Percentiles rank a stretch among this genome's conserved stretches.
These are phyloP conservation scores for Aphanomyces astaci DNA, from an alignment of 352 stramenopile species.

Conservation along the genomic window DNA sequence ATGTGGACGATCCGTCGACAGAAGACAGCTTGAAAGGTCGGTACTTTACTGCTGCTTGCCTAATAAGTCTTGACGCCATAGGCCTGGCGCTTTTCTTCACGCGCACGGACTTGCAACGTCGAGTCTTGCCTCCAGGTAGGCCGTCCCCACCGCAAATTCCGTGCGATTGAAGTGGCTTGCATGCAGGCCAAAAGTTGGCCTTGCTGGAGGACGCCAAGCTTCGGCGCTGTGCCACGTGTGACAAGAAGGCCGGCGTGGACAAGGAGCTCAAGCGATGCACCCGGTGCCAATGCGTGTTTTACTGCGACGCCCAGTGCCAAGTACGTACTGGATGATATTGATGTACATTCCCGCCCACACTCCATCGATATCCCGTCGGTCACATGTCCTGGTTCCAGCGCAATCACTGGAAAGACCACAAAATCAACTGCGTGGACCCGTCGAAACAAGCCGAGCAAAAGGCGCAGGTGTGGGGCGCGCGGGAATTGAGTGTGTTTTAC, in stretches of 20 bases:
- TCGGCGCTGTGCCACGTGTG: slow-evolving; percentile 63
- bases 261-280: slow-evolving; percentile 73
- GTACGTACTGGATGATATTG: not conserved
- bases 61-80: slow-evolving; percentile 19
- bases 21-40: slow-evolving; percentile 22
- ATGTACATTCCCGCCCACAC: not conserved
- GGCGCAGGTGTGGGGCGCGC: slow-evolving; percentile 67
- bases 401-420: slow-evolving; percentile 77
- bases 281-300: slow-evolving; percentile 78
- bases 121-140: slow-evolving; percentile 41
- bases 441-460: slow-evolving; percentile 25
- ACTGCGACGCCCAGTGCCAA: slow-evolving; percentile 66
- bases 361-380: too few relatives aligned
- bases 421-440: slow-evolving; percentile 58
- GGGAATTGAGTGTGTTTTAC: slow-evolving; percentile 78
- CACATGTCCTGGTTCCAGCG: too few relatives aligned
- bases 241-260: slow-evolving; percentile 54
- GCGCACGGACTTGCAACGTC: slow-evolving; percentile 59
- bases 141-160: too few relatives aligned
- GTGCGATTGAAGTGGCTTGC: too few relatives aligned
- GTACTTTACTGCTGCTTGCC: not conserved
- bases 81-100: slow-evolving; percentile 77
- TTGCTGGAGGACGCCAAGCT: slow-evolving; percentile 63
- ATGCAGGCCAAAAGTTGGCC: slow-evolving; percentile 47
- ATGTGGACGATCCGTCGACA: slow-evolving; percentile 12